phyloP scores from a whole-genome alignment of 495 filamentous ascomycete species.

The Haplographium delicatum region DNA sequence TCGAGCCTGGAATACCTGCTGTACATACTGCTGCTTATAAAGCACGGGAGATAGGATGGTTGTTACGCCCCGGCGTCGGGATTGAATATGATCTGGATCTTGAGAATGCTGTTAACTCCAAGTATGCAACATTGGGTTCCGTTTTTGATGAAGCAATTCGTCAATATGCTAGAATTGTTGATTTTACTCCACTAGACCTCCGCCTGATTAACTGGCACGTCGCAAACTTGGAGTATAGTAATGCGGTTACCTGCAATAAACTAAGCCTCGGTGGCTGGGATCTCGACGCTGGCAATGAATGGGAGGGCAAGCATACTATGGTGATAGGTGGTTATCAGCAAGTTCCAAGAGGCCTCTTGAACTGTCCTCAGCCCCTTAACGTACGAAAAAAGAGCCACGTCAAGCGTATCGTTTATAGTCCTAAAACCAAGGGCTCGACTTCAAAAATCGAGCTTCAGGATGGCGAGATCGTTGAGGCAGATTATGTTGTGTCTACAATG shows the following conservation, averaged over 20 bases:
- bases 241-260: conserved; percentile 78
- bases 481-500: conserved; percentile 81
- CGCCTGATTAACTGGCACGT: conserved; percentile 96
- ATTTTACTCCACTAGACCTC: conserved; percentile 79
- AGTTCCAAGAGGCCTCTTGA: conserved; percentile 75
- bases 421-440: conserved; percentile 30
- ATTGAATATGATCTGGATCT: conserved; percentile 67
- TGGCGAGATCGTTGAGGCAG: conserved; percentile 71
- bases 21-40: conserved; percentile 61
- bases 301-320: conserved; percentile 88
- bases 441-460: conserved; percentile 71
- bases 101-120: conserved; percentile 53
- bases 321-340: conserved; percentile 90
- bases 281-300: conserved; percentile 95
- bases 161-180: conserved; percentile 79
- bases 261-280: conserved; percentile 93
- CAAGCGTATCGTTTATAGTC: conserved; percentile 60
- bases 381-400: conserved; percentile 68
- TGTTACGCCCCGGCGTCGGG: conserved; percentile 58
- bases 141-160: conserved; percentile 84
- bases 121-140: conserved; percentile 71
- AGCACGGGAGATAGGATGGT: conserved; percentile 77
- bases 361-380: conserved; percentile 71
- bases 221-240: conserved; percentile 96
- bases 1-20: conserved; percentile 50